A percentile compares a stretch with the other conserved stretches of the same genome.
phyloP scores from a whole-genome alignment of 2,329 filamentous ascomycete species.

The Colletotrichum tropicicola region DNA sequence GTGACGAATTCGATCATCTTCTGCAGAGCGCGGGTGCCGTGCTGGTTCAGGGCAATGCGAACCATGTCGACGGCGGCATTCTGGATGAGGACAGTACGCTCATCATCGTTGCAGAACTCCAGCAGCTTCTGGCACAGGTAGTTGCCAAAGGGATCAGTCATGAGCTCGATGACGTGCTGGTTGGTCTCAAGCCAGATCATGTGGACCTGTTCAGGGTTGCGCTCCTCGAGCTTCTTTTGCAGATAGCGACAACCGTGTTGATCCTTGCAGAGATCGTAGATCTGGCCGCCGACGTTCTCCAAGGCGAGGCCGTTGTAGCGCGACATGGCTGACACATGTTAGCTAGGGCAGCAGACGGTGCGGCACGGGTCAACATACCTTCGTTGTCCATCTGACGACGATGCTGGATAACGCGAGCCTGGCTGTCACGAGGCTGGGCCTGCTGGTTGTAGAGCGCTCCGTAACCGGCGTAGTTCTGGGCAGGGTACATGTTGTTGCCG shows the following conservation, averaged over 20 bases:
- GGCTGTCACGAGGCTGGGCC: constrained; percentile 74
- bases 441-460: constrained; percentile 59
- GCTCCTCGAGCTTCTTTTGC: constrained; percentile 96
- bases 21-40: constrained; percentile 94
- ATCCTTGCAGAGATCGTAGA: constrained; percentile 94
- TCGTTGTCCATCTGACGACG: constrained; percentile 79
- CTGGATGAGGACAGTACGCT: constrained; percentile 91
- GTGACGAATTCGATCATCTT: constrained; percentile 99
- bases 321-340: constrained; percentile 66
- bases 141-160: constrained; percentile 99
- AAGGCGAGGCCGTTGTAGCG: constrained; percentile 86
- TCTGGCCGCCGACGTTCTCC: constrained; percentile 81
- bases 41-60: constrained; percentile 94
- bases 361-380: constrained; percentile 56
- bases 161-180: constrained; percentile 92
- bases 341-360: constrained; percentile 33
- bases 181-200: constrained; percentile 96
- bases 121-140: constrained; percentile 99
- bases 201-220: constrained; percentile 82
- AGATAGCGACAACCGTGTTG: constrained; percentile 97
- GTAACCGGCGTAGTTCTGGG: constrained; percentile 68
- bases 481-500: constrained; percentile 55
- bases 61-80: constrained; percentile 90
- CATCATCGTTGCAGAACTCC: constrained; percentile 93
- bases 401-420: constrained; percentile 78